A percentile compares a stretch with the other conserved stretches of the same genome.
Conservation (phyloP, 2,329 filamentous ascomycete genomes). For the Fusarium buxicola region DNA sequence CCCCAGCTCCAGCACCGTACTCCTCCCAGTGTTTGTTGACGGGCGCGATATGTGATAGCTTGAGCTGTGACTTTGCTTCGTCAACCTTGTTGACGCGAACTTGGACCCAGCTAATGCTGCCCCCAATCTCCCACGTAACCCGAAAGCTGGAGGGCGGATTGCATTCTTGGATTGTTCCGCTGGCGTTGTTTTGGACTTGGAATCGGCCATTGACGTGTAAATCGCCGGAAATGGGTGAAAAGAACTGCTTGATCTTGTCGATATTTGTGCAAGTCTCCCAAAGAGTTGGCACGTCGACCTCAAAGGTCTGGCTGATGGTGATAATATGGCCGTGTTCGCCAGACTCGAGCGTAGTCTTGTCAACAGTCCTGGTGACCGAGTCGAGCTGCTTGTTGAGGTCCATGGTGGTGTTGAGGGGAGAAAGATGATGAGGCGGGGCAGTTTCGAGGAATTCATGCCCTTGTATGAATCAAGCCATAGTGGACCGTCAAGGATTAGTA, state of each 20-base stretch:
- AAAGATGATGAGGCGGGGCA: background rate
- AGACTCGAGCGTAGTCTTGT: background rate
- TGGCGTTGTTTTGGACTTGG: conserved; percentile 10
- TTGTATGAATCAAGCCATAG: background rate
- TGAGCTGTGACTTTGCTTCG: background rate
- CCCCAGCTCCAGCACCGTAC: conserved; percentile 3
- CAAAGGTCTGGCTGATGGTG: background rate
- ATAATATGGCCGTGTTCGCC: background rate
- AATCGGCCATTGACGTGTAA: conserved; percentile 4
- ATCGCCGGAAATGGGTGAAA: conserved; percentile 1
- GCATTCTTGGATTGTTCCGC: conserved; percentile 1
- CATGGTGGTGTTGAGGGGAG: background rate
- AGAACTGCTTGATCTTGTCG: conserved; percentile 4
- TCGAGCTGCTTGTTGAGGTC: background rate
- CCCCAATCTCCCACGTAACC: conserved; percentile 1
- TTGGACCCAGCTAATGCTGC: conserved; percentile 1
- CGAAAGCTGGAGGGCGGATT: background rate
- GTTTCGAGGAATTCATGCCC: background rate
- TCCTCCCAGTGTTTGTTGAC: conserved; percentile 4
- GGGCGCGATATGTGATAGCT: background rate
- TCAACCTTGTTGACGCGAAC: background rate
- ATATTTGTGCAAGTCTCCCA: conserved; percentile 3
- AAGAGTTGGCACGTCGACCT: background rate
- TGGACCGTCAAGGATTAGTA: background rate
- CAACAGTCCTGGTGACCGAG: background rate